A percentile compares a stretch with the other conserved stretches of the same genome.
These are phyloP conservation scores for Aphanomyces invadans DNA, from an alignment of 352 stramenopile species.

Conservation along the genomic window DNA sequence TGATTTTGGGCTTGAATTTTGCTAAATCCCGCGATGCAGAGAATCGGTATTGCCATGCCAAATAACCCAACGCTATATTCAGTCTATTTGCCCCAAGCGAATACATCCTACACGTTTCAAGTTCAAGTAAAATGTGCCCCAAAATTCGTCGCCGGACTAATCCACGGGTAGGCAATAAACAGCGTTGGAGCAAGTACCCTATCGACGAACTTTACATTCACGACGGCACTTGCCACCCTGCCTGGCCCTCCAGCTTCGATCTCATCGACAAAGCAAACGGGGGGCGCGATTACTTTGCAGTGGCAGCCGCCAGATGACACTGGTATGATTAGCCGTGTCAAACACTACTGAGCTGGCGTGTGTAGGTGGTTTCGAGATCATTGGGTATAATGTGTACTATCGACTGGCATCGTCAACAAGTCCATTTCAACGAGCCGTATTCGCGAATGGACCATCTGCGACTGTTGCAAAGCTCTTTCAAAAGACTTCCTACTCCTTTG, in stretches of 20 bases:
- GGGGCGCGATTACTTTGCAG: conserved; percentile 1
- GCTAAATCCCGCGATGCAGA: background rate
- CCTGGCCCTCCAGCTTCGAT: background rate
- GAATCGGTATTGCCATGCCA: background rate
- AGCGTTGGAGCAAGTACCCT: background rate
- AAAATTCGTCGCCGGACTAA: background rate
- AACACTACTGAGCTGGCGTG: background rate
- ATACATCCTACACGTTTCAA: conserved; percentile 13
- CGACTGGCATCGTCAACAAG: background rate
- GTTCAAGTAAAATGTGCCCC: background rate
- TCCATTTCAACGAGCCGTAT: background rate
- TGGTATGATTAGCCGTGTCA: background rate
- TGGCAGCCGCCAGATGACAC: conserved; percentile 13
- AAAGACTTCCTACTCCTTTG: conserved; percentile 3
- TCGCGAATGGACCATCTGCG: background rate
- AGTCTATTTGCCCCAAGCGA: background rate
- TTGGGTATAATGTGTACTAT: conserved; percentile 16
- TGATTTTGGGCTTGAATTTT: too few relatives aligned
- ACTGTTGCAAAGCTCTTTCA: background rate
- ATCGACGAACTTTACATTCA: conserved; percentile 1
- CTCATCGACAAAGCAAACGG: conserved; percentile 2
- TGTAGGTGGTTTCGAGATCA: conserved; percentile 10
- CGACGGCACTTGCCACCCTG: background rate
- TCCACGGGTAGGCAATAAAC: background rate
- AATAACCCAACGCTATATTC: background rate